A percentile compares a stretch with the other conserved stretches of the same genome.
Conservation (phyloP, 768 basidiomycete species). For the Phanerochaete sordida region DNA sequence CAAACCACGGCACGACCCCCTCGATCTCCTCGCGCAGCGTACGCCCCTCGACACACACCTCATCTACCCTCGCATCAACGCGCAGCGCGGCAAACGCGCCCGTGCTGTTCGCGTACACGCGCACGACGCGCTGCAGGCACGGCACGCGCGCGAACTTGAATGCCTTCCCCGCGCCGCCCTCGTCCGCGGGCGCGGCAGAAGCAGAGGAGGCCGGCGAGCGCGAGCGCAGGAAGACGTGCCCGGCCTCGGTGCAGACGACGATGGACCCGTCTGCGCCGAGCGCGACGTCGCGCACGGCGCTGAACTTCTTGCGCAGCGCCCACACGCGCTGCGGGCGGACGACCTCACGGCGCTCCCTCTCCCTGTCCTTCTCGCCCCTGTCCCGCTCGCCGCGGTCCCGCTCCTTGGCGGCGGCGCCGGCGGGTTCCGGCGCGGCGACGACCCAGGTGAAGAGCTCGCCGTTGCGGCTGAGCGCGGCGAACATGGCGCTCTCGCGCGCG, state of each 20-base stretch:
- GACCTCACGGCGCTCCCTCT: constrained; percentile 29
- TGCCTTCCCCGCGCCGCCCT: constrained; percentile 34
- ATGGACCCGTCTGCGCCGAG: constrained; percentile 84
- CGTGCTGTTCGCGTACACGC: constrained; percentile 74
- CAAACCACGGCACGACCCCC: constrained; percentile 53
- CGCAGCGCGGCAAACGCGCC: constrained; percentile 88
- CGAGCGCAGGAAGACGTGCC: constrained; percentile 86
- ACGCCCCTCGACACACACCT: constrained; percentile 54
- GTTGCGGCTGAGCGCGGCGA: constrained; percentile 78
- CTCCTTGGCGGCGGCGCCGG: neutral
- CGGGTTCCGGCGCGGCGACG: constrained; percentile 29
- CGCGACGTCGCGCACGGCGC: constrained; percentile 80
- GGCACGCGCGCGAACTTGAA: constrained; percentile 81
- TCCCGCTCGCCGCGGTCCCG: no score
- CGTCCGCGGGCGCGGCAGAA: constrained; percentile 1
- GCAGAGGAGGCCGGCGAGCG: constrained; percentile 28
- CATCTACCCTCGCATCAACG: constrained; percentile 59
- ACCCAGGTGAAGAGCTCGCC: constrained; percentile 93
- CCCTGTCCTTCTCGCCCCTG: neutral
- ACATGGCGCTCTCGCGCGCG: constrained; percentile 38
- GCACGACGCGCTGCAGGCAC: constrained; percentile 78
- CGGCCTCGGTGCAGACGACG: constrained; percentile 91
- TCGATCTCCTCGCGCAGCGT: constrained; percentile 64
- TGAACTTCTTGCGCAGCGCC: constrained; percentile 85
- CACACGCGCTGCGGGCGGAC: constrained; percentile 88